phyloP scores from a whole-genome alignment of 2,329 filamentous ascomycete species.

The Paraphoma sp. region DNA sequence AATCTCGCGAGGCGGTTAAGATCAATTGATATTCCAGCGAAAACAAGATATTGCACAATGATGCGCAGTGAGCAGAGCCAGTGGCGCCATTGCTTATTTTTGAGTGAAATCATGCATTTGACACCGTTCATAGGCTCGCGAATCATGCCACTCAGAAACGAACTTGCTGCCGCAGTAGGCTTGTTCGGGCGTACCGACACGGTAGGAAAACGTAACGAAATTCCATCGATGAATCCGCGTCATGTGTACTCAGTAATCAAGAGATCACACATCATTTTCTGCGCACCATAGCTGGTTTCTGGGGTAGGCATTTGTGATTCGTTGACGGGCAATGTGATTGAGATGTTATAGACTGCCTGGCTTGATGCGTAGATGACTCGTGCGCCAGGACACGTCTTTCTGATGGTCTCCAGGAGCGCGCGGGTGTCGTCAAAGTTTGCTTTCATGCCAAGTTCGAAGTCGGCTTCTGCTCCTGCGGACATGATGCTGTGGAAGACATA shows the following conservation, averaged over 20 bases:
- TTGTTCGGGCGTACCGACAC: slow-evolving; percentile 64
- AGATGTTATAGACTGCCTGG: slow-evolving; percentile 66
- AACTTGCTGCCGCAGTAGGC: slow-evolving; percentile 64
- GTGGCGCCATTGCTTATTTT: slow-evolving; percentile 53
- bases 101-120: slow-evolving; percentile 56
- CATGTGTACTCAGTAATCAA: slow-evolving; percentile 67
- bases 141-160: slow-evolving; percentile 66
- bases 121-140: slow-evolving; percentile 64
- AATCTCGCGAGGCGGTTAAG: slow-evolving; percentile 52
- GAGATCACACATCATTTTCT: slow-evolving; percentile 66
- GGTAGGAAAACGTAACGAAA: slow-evolving; percentile 64
- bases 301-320: slow-evolving; percentile 59
- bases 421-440: slow-evolving; percentile 66
- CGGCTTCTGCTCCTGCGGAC: slow-evolving; percentile 66
- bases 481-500: slow-evolving; percentile 71
- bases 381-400: slow-evolving; percentile 57
- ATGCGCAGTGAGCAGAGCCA: slow-evolving; percentile 63
- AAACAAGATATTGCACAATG: slow-evolving; percentile 59
- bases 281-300: slow-evolving; percentile 65
- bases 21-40: slow-evolving; percentile 50
- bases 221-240: slow-evolving; percentile 61
- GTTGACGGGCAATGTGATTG: slow-evolving; percentile 45
- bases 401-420: slow-evolving; percentile 58
- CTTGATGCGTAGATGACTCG: slow-evolving; percentile 65
- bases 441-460: slow-evolving; percentile 62